Conservation (phyloP, 768 basidiomycete species). For the Kwoniella dejecticola region DNA sequence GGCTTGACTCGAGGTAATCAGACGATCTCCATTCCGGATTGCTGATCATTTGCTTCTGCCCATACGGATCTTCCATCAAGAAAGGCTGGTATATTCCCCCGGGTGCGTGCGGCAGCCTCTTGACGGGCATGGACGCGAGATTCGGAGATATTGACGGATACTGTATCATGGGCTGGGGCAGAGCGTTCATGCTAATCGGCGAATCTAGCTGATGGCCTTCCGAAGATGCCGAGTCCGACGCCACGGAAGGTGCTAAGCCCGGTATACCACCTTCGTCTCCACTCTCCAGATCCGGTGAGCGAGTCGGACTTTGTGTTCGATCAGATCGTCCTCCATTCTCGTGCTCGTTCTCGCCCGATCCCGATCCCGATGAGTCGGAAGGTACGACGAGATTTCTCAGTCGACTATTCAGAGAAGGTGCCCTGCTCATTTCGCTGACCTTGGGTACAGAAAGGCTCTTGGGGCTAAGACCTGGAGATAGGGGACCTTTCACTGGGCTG, state of each 20-base stretch:
- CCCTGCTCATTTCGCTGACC: constrained; percentile 5
- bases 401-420: constrained; percentile 16
- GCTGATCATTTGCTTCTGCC: neutral
- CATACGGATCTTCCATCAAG: neutral
- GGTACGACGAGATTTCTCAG: constrained; percentile 15
- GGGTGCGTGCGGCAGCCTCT: neutral
- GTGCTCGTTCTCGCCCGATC: too few relatives aligned
- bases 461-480: constrained; percentile 18
- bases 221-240: constrained; percentile 41
- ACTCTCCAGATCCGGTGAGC: constrained; percentile 6
- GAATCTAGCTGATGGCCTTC: constrained; percentile 40
- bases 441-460: constrained; percentile 7
- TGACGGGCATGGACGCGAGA: neutral
- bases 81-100: constrained; percentile 11
- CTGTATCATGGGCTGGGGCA: neutral
- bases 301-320: too few relatives aligned
- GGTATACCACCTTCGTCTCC: constrained; percentile 27
- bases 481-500: neutral
- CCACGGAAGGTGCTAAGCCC: constrained; percentile 40
- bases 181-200: constrained; percentile 9
- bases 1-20: neutral
- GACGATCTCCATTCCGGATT: neutral
- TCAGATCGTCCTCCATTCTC: too few relatives aligned
- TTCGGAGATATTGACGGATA: neutral
- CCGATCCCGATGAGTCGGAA: neutral